These are phyloP conservation scores for Magnusiomyces tetraspermus DNA, from an alignment of 1,139 yeast genomes.

Conservation along the genomic window DNA sequence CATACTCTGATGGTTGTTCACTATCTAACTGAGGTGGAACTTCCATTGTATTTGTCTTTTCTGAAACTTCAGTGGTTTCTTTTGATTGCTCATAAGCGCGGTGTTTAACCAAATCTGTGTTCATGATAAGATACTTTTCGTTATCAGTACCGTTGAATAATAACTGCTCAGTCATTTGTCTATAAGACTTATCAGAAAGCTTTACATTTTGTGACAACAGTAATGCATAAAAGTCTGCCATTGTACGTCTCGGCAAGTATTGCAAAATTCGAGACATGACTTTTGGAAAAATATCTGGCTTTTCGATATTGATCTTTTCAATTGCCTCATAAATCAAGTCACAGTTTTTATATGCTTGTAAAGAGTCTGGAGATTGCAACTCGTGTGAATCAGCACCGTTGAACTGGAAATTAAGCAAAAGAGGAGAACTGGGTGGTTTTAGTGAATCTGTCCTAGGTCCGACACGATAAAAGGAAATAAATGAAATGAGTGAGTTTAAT, in stretches of 20 bases:
- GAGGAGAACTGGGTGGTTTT: constrained; percentile 2
- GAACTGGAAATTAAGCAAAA: neutral
- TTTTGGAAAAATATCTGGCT: constrained; percentile 15
- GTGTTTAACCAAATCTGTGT: constrained; percentile 17
- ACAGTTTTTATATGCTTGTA: constrained; percentile 12
- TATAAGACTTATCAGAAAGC: constrained; percentile 10
- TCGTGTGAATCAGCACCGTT: neutral
- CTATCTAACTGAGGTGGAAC: too few relatives aligned
- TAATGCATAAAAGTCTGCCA: constrained; percentile 18
- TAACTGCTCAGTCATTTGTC: constrained; percentile 12
- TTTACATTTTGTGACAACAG: constrained; percentile 18
- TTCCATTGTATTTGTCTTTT: too few relatives aligned
- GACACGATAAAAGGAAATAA: constrained; percentile 7
- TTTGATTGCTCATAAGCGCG: neutral
- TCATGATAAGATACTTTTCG: constrained; percentile 17
- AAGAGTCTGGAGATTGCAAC: neutral
- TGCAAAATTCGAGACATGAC: constrained; percentile 16
- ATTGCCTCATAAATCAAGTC: constrained; percentile 16
- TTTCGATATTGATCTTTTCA: constrained; percentile 12
- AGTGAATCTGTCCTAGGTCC: constrained; percentile 5
- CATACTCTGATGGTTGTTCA: too few relatives aligned
- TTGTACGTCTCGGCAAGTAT: constrained; percentile 17
- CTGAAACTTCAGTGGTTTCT: neutral
- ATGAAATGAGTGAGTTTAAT: constrained; percentile 17
- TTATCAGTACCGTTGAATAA: constrained; percentile 18